Conservation (phyloP, 2,329 filamentous ascomycete species). For the Sporothrix humicola region DNA sequence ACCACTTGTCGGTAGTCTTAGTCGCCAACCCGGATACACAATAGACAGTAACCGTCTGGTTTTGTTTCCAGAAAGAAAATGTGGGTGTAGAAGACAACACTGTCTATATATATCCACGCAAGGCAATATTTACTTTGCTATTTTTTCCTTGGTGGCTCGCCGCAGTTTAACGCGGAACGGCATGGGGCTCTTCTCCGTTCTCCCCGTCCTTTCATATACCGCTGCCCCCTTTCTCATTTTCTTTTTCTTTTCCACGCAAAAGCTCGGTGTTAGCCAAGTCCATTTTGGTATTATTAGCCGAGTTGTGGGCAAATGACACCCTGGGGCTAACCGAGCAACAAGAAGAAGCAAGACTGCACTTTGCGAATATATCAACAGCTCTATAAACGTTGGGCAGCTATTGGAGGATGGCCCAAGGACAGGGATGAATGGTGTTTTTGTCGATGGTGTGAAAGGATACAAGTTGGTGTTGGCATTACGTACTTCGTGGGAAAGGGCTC, state of each 20-base stretch:
- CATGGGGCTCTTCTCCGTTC: neutral
- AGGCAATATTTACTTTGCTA: neutral
- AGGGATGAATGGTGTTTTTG: neutral
- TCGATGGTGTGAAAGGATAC: neutral
- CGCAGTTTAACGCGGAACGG: neutral
- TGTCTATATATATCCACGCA: neutral
- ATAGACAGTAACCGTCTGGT: neutral
- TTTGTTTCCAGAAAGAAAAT: neutral
- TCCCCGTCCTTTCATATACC: conserved; percentile 4
- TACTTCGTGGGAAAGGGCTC: conserved; percentile 22
- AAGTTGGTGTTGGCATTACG: conserved; percentile 18
- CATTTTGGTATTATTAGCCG: conserved; percentile 29
- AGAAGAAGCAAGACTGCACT: conserved; percentile 2
- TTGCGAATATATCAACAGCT: neutral
- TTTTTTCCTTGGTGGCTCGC: neutral
- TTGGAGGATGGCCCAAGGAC: neutral
- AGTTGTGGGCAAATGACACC: neutral
- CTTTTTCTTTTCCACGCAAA: neutral
- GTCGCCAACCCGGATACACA: neutral
- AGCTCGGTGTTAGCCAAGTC: neutral
- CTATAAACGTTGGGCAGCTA: neutral
- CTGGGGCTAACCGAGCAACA: neutral
- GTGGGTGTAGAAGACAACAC: neutral
- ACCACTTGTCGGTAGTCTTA: too few species aligned
- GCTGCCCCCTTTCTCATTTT: neutral